Evolutionary conservation across 2,329 filamentous ascomycete species (phyloP), one percentile per base, ranked within the genome.

Genomic region (Elsinoe perseae): DNA sequence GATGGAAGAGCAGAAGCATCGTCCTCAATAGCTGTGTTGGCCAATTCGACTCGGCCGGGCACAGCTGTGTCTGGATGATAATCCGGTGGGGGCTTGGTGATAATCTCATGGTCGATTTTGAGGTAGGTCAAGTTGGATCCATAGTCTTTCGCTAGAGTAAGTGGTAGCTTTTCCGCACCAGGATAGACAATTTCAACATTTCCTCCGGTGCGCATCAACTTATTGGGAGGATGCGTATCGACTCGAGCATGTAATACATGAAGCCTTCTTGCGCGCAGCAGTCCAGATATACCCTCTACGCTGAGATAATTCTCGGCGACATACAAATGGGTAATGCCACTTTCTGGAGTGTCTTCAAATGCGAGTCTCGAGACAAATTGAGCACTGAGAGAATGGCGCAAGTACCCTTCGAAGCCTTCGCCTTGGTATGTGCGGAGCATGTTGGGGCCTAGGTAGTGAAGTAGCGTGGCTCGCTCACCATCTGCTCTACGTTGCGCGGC

Each of bases 241-340:
- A 72, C 75, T 1, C 80, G 80, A 28, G 73, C 71, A 66, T 84
- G 81, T 2, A 84, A 69, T 2, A 80, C 76, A 61, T 80, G 74
- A 7, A 84, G 67, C 28, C 75, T 70, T 54, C 69, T 71, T 6
- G 79, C 79, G 50, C 74, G 68, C 9, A 83, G 62, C 4, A 84
- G 68, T 14, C 74, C 76, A 2, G 76, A 77, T 4, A 80, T 68
- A 0, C 79, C 80, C 64, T 82, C 79, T 0, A 80, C 74, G 1
- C 78, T 81, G 4, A 84, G 64, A 2, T 69, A 62, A 57, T 84
- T 84, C 6, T 75, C 74, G 2, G 80, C 73, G 12, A 84, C 73
- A 62, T 81, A 82, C 2, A 84, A 68, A 67, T 84, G 81, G 0
- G 81, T 83, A 34, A 83, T 75, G 2, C 81, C 81, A 8, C 72